These are phyloP conservation scores for Fraxinus angustifolia DNA, from an alignment of 305 asterid genomes.

Conservation along the genomic window DNA sequence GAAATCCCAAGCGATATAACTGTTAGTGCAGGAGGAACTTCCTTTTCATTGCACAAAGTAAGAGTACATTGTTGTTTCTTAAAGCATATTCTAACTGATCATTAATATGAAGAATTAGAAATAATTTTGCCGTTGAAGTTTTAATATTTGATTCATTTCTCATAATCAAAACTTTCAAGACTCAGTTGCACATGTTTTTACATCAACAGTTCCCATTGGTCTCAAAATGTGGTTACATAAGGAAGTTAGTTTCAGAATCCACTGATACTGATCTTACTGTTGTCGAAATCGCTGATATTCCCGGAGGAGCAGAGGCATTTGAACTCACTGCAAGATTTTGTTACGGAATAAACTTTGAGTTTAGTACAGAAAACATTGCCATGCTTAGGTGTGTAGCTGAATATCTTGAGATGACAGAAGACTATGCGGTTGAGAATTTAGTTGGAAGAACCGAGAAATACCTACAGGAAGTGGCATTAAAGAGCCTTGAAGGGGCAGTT, in stretches of 20 bases:
- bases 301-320: constrained; percentile 84
- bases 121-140: neutral
- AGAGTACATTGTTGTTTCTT: neutral
- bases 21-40: constrained; percentile 55
- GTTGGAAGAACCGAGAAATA: constrained; percentile 64
- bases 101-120: neutral
- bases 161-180: neutral
- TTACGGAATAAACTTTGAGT: constrained; percentile 78
- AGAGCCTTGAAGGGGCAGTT: constrained; percentile 71
- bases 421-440: constrained; percentile 58
- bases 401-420: constrained; percentile 84
- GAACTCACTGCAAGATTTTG: constrained; percentile 86
- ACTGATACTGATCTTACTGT: constrained; percentile 37
- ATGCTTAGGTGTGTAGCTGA: constrained; percentile 69
- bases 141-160: neutral
- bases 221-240: constrained; percentile 74
- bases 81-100: neutral
- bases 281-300: constrained; percentile 56
- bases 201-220: constrained; percentile 74
- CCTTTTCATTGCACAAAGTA: constrained; percentile 84
- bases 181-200: constrained; percentile 1
- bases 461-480: constrained; percentile 59
- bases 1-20: constrained; percentile 77
- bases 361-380: constrained; percentile 63
- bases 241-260: constrained; percentile 57